phyloP scores from a whole-genome alignment of 169 alveolate genomes.

The Blepharisma undulans region DNA sequence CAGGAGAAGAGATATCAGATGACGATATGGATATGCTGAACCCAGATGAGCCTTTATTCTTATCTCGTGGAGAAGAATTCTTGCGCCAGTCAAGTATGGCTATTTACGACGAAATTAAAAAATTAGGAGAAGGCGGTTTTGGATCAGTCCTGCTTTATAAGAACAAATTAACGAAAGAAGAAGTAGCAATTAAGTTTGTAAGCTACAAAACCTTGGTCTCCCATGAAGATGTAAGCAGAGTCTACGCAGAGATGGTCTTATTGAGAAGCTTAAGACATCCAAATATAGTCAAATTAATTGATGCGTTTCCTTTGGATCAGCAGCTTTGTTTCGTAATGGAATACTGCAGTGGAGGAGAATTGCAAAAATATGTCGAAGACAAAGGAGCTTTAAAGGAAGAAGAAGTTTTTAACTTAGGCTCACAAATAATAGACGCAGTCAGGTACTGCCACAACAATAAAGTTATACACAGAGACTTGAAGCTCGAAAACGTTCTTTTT shows the following conservation, averaged over 20 bases:
- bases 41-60: slow-evolving; percentile 13
- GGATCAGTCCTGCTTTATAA: slow-evolving; percentile 27
- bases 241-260: slow-evolving; percentile 26
- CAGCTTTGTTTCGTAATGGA: slow-evolving; percentile 41
- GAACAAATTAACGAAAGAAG: slow-evolving; percentile 14
- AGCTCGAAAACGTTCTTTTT: slow-evolving; percentile 70
- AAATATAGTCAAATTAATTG: slow-evolving; percentile 3
- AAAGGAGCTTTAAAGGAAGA: slow-evolving; percentile 18
- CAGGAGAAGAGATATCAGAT: slow-evolving; percentile 27
- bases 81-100: neutral
- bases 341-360: slow-evolving; percentile 42
- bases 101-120: neutral
- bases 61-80: slow-evolving; percentile 36
- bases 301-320: neutral
- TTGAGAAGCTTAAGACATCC: slow-evolving; percentile 12
- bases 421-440: slow-evolving; percentile 65
- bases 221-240: slow-evolving; percentile 10
- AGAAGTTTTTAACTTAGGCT: neutral
- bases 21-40: slow-evolving; percentile 35
- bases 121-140: slow-evolving; percentile 37
- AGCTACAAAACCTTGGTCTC: neutral
- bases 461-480: slow-evolving; percentile 77
- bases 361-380: neutral
- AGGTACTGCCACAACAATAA: slow-evolving; percentile 70
- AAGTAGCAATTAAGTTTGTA: slow-evolving; percentile 34